These are phyloP conservation scores for Raphidocelis subcapitata DNA, from an alignment of 139 green algal species.

Conservation along the genomic window DNA sequence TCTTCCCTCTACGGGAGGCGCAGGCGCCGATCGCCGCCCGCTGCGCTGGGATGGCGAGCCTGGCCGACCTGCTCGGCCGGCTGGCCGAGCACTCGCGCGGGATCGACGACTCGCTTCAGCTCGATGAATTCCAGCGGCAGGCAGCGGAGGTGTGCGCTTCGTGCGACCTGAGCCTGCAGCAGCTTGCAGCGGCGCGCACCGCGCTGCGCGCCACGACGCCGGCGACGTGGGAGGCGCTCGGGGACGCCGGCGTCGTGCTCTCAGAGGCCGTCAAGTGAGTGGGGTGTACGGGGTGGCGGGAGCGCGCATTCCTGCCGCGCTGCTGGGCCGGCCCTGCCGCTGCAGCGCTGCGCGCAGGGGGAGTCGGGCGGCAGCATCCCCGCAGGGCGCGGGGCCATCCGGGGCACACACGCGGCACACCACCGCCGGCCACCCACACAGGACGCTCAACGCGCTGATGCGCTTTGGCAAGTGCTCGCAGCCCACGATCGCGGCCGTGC, in stretches of 20 bases:
- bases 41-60: no score
- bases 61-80: conserved; percentile 6
- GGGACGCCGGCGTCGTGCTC: conserved; percentile 4
- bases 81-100: neutral
- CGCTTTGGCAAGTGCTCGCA: conserved; percentile 12
- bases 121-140: conserved; percentile 15
- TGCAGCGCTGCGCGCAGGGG: neutral
- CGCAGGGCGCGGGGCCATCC: neutral
- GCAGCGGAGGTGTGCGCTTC: conserved; percentile 11
- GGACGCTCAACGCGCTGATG: conserved; percentile 29
- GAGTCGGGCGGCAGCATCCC: neutral
- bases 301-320: neutral
- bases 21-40: no score
- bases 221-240: conserved; percentile 4
- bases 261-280: conserved; percentile 21
- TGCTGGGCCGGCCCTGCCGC: neutral
- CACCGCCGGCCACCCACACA: neutral
- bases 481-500: conserved; percentile 10
- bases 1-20: no score
- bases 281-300: no score
- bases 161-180: conserved; percentile 7
- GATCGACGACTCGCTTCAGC: neutral
- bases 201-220: neutral
- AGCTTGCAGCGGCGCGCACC: conserved; percentile 1
- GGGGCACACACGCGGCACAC: no score